Percentiles rank a stretch among this genome's conserved stretches.
Evolutionary conservation across 2,329 filamentous ascomycete species (phyloP).

Genomic region (Fusarium incarnatum): DNA sequence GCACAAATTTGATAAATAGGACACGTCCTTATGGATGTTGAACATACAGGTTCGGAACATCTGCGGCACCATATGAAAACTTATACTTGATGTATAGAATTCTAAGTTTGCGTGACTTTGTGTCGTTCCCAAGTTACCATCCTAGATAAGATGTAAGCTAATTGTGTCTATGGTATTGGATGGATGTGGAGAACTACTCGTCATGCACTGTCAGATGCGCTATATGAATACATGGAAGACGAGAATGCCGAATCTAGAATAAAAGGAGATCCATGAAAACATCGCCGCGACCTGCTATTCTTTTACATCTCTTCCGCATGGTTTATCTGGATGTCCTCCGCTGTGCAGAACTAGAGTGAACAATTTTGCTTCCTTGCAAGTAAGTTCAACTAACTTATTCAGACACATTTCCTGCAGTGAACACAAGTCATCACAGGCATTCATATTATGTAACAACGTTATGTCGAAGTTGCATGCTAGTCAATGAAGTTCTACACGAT

Average conservation of each 20-base stretch:
- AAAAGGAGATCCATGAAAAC: neutral
- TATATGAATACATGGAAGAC: neutral
- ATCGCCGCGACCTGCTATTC: neutral
- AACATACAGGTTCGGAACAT: conserved; percentile 4
- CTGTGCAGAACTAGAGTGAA: neutral
- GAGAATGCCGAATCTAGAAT: neutral
- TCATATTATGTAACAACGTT: neutral
- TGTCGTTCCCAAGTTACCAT: neutral
- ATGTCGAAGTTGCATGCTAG: neutral
- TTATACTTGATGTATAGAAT: neutral
- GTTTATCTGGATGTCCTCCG: neutral
- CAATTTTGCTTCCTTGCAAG: neutral
- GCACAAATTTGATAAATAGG: conserved; percentile 17
- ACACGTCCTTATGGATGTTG: neutral
- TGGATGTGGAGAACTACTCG: neutral
- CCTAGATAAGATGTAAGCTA: neutral
- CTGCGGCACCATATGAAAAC: conserved; percentile 25
- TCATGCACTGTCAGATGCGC: neutral
- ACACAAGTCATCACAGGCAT: neutral
- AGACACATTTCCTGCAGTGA: neutral
- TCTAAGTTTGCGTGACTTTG: neutral
- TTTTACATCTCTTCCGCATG: neutral
- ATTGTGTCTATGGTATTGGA: neutral
- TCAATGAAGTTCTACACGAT: conserved; percentile 18
- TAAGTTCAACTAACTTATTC: neutral